Evolutionary conservation across 2,329 filamentous ascomycete genomes (phyloP), one percentile per base, ranked within the genome.

Genomic region (Canariomyces notabilis): DNA sequence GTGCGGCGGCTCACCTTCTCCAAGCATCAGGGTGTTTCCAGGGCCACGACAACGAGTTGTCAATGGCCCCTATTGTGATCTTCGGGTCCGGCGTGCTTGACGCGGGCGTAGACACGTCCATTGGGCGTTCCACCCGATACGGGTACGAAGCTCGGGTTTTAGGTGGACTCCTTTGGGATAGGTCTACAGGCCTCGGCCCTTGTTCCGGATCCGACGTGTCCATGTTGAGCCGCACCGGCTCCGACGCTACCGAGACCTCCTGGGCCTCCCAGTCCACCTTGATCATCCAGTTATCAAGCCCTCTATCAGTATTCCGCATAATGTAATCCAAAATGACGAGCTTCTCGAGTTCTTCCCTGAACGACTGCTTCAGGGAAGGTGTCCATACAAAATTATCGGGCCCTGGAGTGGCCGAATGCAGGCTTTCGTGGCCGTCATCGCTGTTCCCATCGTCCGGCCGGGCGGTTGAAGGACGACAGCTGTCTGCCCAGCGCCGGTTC

Each of bases 251-350:
- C 6, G 86, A 88, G 11, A 93, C 91, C 59, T 85, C 79, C 60
- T 93, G 82, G 2, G 79, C 82, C 57, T 89, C 79, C 76, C 83
- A 88, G 65, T 98, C 90, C 23, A 98, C 87, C 65, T 89, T 93
- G 62, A 98, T 89, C 93, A 98, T 98, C 93, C 93, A 98, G 59
- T 98, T 98, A 64, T 98, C 93, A 46, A 96, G 73, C 2, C 93
- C 93, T 67, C 93, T 80, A 64, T 98, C 93, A 2, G 93, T 98
- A 62, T 98, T 98, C 48, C 93, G 82, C 93, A 98, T 98, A 53
- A 98, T 95, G 64, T 98, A 98, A 67, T 98, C 93, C 55, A 98
- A 68, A 59, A 98, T 95, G 18, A 98, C 94, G 6, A 98, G 74
- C 67, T 96, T 97, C 69, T 98, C 93, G 38, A 98, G 75, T 68